Evolutionary conservation across 2,329 filamentous ascomycete species (phyloP).

Genomic region (Talaromyces rugulosus): DNA sequence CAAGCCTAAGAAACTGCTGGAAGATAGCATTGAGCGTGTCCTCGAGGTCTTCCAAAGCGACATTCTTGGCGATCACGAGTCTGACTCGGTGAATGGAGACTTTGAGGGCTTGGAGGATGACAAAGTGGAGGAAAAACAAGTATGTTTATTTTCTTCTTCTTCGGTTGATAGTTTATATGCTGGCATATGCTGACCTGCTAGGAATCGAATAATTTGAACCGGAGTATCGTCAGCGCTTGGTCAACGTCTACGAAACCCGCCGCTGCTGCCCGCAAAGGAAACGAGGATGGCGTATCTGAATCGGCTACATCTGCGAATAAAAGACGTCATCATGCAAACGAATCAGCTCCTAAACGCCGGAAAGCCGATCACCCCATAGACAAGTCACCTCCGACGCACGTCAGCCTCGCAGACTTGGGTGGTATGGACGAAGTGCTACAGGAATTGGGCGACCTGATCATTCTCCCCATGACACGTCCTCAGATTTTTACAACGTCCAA

Average conservation of each 20-base stretch:
- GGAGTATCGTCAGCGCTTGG: slow-evolving; percentile 60
- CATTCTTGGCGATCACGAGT: slow-evolving; percentile 53
- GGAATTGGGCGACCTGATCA: slow-evolving; percentile 66
- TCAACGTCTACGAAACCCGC: slow-evolving; percentile 32
- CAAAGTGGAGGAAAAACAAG: slow-evolving; percentile 16
- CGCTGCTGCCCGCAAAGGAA: slow-evolving; percentile 20
- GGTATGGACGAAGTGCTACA: slow-evolving; percentile 70
- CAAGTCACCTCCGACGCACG: slow-evolving; percentile 61
- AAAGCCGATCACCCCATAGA: slow-evolving; percentile 57
- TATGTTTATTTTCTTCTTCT: not conserved
- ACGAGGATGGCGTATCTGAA: slow-evolving; percentile 22
- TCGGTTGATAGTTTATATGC: not conserved
- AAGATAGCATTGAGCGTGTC: slow-evolving; percentile 81
- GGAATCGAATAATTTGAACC: slow-evolving; percentile 62
- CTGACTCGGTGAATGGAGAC: slow-evolving; percentile 47
- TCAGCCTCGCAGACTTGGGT: slow-evolving; percentile 68
- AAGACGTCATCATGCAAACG: slow-evolving; percentile 59
- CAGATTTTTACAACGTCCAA: slow-evolving; percentile 62
- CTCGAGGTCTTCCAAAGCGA: slow-evolving; percentile 67
- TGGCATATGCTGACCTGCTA: slow-evolving; percentile 17
- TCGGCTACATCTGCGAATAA: slow-evolving; percentile 40
- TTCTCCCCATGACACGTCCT: slow-evolving; percentile 66
- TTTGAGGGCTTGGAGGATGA: slow-evolving; percentile 48
- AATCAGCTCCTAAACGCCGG: slow-evolving; percentile 63
- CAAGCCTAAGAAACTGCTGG: slow-evolving; percentile 73